phyloP scores from a whole-genome alignment of 148 eudicot genomes.

The Nepenthes mirabilis region DNA sequence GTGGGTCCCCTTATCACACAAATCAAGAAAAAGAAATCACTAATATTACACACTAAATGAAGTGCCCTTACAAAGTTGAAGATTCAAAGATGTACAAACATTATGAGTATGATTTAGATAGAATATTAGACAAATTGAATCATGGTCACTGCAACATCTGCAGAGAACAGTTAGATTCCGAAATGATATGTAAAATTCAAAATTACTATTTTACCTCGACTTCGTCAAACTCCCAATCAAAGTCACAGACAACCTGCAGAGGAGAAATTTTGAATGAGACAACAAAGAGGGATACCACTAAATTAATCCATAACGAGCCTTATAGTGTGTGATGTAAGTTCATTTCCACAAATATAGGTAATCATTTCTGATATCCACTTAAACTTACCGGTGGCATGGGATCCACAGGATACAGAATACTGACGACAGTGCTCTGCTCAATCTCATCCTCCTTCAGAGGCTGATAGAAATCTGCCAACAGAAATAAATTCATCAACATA shows the following conservation, averaged over 20 bases:
- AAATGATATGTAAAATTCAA: background rate
- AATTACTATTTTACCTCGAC: conserved; percentile 46
- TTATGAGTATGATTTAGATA: no score
- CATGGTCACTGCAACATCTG: background rate
- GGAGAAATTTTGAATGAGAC: background rate
- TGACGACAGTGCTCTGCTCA: conserved; percentile 77
- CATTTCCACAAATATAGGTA: background rate
- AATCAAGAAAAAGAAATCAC: no score
- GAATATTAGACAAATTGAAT: no score
- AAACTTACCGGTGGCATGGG: conserved; percentile 56
- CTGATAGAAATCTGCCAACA: conserved; percentile 69
- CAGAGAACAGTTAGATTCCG: background rate
- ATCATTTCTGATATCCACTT: background rate
- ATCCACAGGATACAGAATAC: conserved; percentile 52
- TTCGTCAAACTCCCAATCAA: conserved; percentile 98
- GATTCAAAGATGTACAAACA: no score
- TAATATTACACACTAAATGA: no score
- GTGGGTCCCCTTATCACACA: no score
- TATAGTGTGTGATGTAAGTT: background rate
- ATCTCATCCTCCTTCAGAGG: conserved; percentile 79
- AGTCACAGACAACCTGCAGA: conserved; percentile 68
- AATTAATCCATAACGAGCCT: no score
- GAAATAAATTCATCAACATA: background rate
- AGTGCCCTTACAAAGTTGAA: no score
- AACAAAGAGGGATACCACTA: background rate